Percentiles rank a stretch among this genome's conserved stretches.
Evolutionary conservation across 176 grass and related monocot species (phyloP).

Genomic region (Ampelocalamus luodianensis): DNA sequence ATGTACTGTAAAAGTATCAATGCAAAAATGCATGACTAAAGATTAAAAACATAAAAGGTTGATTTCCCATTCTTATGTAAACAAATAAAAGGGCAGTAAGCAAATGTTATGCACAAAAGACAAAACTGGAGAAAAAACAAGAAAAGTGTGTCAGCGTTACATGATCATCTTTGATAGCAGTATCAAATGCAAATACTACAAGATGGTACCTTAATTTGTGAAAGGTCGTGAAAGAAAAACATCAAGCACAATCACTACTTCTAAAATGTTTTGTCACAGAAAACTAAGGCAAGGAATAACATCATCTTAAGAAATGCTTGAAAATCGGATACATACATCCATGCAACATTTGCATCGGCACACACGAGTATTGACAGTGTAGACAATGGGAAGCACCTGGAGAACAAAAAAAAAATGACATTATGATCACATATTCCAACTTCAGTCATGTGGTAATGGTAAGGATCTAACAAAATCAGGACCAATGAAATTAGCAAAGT

Average conservation of each 20-base stretch:
- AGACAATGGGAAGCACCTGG: slow-evolving; percentile 88
- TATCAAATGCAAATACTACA: too few species aligned
- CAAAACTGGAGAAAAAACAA: too few species aligned
- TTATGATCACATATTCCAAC: slow-evolving; percentile 12
- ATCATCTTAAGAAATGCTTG: slow-evolving; percentile 29
- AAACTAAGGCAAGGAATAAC: slow-evolving; percentile 58
- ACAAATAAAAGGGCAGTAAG: slow-evolving; percentile 14
- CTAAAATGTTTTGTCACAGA: slow-evolving; percentile 95
- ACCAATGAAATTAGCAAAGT: too few species aligned
- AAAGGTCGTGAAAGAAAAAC: slow-evolving; percentile 64
- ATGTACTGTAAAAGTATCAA: slow-evolving; percentile 12
- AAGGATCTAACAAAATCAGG: not conserved
- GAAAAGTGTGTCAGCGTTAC: too few species aligned
- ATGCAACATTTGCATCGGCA: not conserved
- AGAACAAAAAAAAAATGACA: not conserved
- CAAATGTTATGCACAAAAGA: not conserved
- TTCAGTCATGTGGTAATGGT: not conserved
- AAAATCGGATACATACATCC: slow-evolving; percentile 20
- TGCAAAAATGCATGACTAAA: slow-evolving; percentile 1
- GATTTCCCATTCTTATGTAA: not conserved
- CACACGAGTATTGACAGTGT: slow-evolving; percentile 56
- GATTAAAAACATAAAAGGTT: not conserved
- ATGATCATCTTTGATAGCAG: too few species aligned
- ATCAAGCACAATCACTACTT: slow-evolving; percentile 54
- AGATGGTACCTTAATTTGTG: too few species aligned